These are phyloP conservation scores for Scopulariopsis brevicaulis DNA, from an alignment of 2,329 filamentous ascomycete species.

Conservation along the genomic window DNA sequence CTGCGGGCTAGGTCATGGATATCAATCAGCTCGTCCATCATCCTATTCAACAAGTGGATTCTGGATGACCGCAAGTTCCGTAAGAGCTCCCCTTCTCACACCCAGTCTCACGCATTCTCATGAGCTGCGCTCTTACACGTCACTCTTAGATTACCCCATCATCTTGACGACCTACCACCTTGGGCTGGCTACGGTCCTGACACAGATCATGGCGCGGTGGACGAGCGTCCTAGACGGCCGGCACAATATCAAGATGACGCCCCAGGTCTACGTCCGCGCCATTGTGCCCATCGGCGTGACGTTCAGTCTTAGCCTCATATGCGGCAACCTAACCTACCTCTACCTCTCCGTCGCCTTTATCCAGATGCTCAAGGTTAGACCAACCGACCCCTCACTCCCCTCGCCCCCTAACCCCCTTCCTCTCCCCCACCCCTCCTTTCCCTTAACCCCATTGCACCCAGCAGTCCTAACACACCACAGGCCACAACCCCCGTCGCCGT, in stretches of 20 bases:
- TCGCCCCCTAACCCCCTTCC: background rate
- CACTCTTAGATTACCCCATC: conserved; percentile 50
- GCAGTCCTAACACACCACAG: conserved; percentile 25
- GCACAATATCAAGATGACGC: conserved; percentile 96
- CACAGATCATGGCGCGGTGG: conserved; percentile 82
- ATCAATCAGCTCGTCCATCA: conserved; percentile 80
- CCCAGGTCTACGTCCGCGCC: conserved; percentile 80
- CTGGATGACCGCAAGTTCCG: conserved; percentile 73
- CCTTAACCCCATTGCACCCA: background rate
- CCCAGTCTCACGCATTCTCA: background rate
- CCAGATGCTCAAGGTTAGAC: conserved; percentile 85
- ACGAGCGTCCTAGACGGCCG: conserved; percentile 85
- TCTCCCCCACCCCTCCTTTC: conserved; percentile 27
- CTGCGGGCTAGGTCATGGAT: conserved; percentile 52
- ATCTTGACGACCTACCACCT: conserved; percentile 95
- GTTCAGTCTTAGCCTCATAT: conserved; percentile 93
- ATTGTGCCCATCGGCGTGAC: conserved; percentile 93
- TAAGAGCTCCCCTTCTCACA: conserved; percentile 14
- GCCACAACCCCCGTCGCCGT: conserved; percentile 93
- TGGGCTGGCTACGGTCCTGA: conserved; percentile 85
- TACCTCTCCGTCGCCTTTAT: conserved; percentile 96
- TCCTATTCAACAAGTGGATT: conserved; percentile 99
- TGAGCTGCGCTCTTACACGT: background rate
- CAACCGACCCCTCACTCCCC: conserved; percentile 17
- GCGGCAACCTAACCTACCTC: conserved; percentile 89